Evolutionary conservation across 169 alveolate species (phyloP), one percentile per base, ranked within the genome.

Genomic region (Babesia ovis): DNA sequence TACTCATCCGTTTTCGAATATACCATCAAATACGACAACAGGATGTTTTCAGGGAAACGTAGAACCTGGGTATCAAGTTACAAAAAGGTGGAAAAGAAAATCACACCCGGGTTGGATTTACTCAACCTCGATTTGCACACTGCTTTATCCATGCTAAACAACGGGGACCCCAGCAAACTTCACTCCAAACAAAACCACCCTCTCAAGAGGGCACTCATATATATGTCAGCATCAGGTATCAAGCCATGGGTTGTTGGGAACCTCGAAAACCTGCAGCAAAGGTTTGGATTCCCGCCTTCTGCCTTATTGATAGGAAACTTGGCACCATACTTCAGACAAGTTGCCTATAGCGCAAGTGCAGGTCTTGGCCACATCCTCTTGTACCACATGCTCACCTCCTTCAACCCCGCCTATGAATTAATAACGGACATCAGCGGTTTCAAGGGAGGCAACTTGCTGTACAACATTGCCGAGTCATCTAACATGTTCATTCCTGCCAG

Each of bases 381-480:
- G 23, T 81, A 81, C 79, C 73, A 81, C 50, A 34, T 66, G 68
- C 29, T 81, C 25, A 68, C 89, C 8, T 34, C 69, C n/a, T 37
- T 12, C 20, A 61, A 46, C 23, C 91, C 93, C n/a, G 90, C 86
- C 12, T 45, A 56, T 45, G 54, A 55, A 14, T 85, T 73, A 64
- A 64, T 68, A 50, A 42, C 34, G 27, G 90, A 82, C 18, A 50
- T 85, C 68, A 79, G 34, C 42, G 64, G 74, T 68, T 54, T 89
- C 70, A 42, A 72, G 43, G 66, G 57, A 9, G 90, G 84, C 4
- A 74, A 76, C 27, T 55, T 76, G n/a, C 27, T 89, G 60, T 85
- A 83, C 51, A 72, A 81, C 62, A 66, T 89, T 51, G 91, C 85
- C 16, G 85, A 85, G 22, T 85, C 93, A n/a, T 80, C 91, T 22